These are phyloP conservation scores for Globisporangium echinulatum DNA, from an alignment of 352 stramenopile genomes.

Conservation along the genomic window DNA sequence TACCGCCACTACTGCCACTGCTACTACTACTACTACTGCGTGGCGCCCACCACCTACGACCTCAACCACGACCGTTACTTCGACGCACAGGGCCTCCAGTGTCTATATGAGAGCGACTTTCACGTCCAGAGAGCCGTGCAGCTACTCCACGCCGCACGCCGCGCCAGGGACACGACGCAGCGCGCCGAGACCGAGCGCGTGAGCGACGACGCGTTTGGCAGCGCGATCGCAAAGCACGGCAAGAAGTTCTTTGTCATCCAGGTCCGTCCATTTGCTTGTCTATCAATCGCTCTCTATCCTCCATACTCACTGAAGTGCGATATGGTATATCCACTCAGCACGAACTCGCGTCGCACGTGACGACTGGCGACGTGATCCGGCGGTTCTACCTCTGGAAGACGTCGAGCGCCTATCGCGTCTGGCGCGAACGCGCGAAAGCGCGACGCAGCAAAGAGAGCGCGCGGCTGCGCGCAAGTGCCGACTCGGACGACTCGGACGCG, in stretches of 20 bases:
- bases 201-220: constrained; percentile 32
- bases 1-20: background rate
- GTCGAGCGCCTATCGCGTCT: constrained; percentile 40
- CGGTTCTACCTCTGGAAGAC: constrained; percentile 72
- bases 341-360: constrained; percentile 24
- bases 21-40: background rate
- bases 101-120: constrained; percentile 52
- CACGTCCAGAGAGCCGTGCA: constrained; percentile 30
- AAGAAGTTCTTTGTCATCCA: constrained; percentile 63
- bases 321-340: constrained; percentile 18
- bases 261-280: constrained; percentile 14
- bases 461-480: constrained; percentile 33
- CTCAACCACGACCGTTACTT: background rate
- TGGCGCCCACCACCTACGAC: no score
- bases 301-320: no score
- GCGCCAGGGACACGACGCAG: constrained; percentile 16
- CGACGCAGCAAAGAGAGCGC: constrained; percentile 40
- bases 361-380: constrained; percentile 41
- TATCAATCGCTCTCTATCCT: no score
- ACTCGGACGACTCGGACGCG: constrained; percentile 28
- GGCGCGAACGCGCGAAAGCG: constrained; percentile 28
- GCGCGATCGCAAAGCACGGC: constrained; percentile 31
- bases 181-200: constrained; percentile 23
- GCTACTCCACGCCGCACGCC: constrained; percentile 30
- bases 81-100: constrained; percentile 42